Evolutionary conservation across 805 yeast genomes (phyloP).

Genomic region (Saccharomycopsis amapae): DNA sequence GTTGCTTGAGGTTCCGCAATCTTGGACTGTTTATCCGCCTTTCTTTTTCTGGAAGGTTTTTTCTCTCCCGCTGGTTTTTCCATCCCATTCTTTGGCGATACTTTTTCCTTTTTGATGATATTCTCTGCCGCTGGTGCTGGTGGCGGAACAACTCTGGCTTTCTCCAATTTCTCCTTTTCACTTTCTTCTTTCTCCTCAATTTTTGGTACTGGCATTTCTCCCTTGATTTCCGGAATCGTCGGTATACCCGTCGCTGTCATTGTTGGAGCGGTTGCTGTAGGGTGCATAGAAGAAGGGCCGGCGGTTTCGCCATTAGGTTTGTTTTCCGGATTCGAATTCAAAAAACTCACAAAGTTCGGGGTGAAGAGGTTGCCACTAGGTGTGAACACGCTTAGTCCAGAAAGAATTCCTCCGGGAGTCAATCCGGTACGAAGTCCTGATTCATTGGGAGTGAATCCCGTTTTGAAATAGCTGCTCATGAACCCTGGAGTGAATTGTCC

Average conservation of each 20-base stretch:
- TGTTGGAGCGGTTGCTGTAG: constrained; percentile 15
- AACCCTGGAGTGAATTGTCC: neutral
- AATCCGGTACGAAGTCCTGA: constrained; percentile 63
- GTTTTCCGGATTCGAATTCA: constrained; percentile 18
- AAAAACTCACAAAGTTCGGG: constrained; percentile 35
- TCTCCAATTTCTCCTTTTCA: too few species aligned
- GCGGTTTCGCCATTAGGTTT: neutral
- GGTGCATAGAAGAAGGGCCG: constrained; percentile 3
- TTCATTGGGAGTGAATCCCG: constrained; percentile 43
- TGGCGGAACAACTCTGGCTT: too few species aligned
- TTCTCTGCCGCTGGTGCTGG: too few species aligned
- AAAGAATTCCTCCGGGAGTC: constrained; percentile 54
- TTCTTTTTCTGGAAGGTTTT: too few species aligned
- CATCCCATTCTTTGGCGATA: too few species aligned
- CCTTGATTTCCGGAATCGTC: too few species aligned
- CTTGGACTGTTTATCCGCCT: too few species aligned
- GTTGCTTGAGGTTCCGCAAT: too few species aligned
- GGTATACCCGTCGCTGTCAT: constrained; percentile 8
- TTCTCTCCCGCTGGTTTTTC: too few species aligned
- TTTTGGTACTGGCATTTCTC: too few species aligned
- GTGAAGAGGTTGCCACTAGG: constrained; percentile 38
- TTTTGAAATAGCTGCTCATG: constrained; percentile 3
- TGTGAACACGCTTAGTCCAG: constrained; percentile 31
- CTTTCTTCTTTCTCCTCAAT: too few species aligned
- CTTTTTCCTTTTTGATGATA: too few species aligned